A percentile compares a stretch with the other conserved stretches of the same genome.
These are phyloP conservation scores for Asterionellopsis glacialis DNA, from an alignment of 108 stramenopile species.

Conservation along the genomic window DNA sequence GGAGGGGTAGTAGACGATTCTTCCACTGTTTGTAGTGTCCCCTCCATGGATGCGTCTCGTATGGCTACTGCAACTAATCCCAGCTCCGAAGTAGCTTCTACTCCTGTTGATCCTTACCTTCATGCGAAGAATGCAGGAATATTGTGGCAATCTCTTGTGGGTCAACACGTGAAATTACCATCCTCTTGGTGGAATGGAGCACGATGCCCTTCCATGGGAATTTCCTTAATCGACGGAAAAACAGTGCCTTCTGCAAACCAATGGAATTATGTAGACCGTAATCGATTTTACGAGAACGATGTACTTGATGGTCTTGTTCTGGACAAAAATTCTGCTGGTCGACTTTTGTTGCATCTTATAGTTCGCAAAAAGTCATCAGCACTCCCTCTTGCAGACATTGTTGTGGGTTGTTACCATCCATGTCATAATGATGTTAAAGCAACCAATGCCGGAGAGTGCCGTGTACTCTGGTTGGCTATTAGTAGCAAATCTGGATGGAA, in stretches of 20 bases:
- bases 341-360: slow-evolving; percentile 61
- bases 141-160: slow-evolving; percentile 72
- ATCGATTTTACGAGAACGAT: slow-evolving; percentile 50
- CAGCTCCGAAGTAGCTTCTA: no score
- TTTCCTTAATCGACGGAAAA: no score
- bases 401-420: slow-evolving; percentile 73
- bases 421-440: slow-evolving; percentile 60
- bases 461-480: slow-evolving; percentile 75
- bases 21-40: no score
- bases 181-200: slow-evolving; percentile 54
- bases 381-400: slow-evolving; percentile 48
- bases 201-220: slow-evolving; percentile 30
- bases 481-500: slow-evolving; percentile 34
- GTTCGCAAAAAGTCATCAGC: slow-evolving; percentile 41
- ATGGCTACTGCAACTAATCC: no score
- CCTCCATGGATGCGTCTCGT: no score
- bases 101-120: slow-evolving; percentile 13
- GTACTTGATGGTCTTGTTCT: slow-evolving; percentile 46
- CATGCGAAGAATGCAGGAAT: slow-evolving; percentile 65
- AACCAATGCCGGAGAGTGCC: slow-evolving; percentile 31
- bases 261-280: slow-evolving; percentile 64
- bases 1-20: no score
- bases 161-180: slow-evolving; percentile 73
- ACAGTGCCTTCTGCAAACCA: background rate
- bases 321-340: slow-evolving; percentile 47